Conservation (phyloP, 176 grass and related monocot species). For the Oryza punctata region DNA sequence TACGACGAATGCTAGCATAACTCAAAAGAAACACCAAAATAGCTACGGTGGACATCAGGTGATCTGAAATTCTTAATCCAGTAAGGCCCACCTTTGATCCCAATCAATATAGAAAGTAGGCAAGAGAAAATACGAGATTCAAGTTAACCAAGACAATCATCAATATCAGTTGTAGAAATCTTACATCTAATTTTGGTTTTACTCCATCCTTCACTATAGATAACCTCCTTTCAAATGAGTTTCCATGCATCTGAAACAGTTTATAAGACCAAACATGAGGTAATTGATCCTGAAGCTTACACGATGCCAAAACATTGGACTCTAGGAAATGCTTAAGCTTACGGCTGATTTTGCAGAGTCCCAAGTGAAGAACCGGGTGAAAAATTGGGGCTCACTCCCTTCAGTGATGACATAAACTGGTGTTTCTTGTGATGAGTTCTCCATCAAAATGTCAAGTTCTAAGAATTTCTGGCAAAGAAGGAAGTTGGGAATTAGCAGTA, state of each 20-base stretch:
- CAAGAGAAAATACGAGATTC: conserved; percentile 9
- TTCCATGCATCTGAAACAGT: conserved; percentile 94
- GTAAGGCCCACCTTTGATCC: not conserved
- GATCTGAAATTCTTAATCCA: conserved; percentile 1
- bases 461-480: conserved; percentile 77
- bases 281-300: conserved; percentile 13
- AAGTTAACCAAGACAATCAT: conserved; percentile 30
- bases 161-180: conserved; percentile 24
- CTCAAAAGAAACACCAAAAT: not conserved
- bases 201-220: conserved; percentile 86
- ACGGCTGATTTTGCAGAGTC: conserved; percentile 92
- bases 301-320: conserved; percentile 31
- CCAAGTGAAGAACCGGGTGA: conserved; percentile 97
- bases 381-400: conserved; percentile 92
- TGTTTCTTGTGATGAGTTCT: conserved; percentile 75
- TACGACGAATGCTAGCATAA: conserved; percentile 19
- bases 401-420: conserved; percentile 81
- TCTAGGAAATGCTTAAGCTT: conserved; percentile 53
- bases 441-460: conserved; percentile 91
- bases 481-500: not conserved
- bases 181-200: conserved; percentile 84
- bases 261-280: conserved; percentile 33
- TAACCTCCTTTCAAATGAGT: conserved; percentile 94
- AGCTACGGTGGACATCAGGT: conserved; percentile 2
- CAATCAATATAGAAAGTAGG: conserved; percentile 15